phyloP scores from a whole-genome alignment of 805 yeast species.

The Yarrowia bubula region DNA sequence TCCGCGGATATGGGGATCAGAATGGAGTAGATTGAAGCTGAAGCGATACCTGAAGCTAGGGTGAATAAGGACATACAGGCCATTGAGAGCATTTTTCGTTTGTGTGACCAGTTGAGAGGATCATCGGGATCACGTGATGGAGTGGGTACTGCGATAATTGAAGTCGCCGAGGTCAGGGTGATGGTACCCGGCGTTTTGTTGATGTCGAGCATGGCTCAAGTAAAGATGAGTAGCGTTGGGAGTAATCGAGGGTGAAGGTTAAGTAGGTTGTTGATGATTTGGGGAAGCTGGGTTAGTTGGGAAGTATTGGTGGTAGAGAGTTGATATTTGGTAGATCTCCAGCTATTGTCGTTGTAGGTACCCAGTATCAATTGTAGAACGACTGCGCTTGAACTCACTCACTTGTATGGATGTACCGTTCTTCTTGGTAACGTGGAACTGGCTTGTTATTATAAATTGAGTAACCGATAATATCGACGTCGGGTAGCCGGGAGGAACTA shows the following conservation, averaged over 20 bases:
- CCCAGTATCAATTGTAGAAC: no score
- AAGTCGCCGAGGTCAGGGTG: conserved; percentile 26
- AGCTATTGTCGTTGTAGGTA: not conserved
- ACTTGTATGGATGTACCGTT: no score
- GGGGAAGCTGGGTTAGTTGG: no score
- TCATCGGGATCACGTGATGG: conserved; percentile 70
- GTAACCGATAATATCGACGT: no score
- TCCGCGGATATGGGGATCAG: conserved; percentile 42
- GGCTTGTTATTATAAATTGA: no score
- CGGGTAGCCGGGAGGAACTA: no score
- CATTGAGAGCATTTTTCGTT: conserved; percentile 49
- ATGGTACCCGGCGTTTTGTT: conserved; percentile 32
- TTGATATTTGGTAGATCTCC: not conserved
- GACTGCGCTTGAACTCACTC: no score
- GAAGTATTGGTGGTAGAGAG: no score
- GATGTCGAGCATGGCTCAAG: not conserved
- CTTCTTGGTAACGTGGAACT: no score
- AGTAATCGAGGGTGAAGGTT: no score
- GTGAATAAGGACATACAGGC: conserved; percentile 42
- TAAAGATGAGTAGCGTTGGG: no score
- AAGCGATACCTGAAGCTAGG: conserved; percentile 47
- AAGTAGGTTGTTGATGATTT: no score
- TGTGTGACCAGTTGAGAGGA: conserved; percentile 62
- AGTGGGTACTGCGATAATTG: conserved; percentile 56
- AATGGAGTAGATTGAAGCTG: conserved; percentile 51